Evolutionary conservation across 306 rosid species (phyloP), one percentile per base, ranked within the genome.

Genomic region (Arachis hypogaea): DNA sequence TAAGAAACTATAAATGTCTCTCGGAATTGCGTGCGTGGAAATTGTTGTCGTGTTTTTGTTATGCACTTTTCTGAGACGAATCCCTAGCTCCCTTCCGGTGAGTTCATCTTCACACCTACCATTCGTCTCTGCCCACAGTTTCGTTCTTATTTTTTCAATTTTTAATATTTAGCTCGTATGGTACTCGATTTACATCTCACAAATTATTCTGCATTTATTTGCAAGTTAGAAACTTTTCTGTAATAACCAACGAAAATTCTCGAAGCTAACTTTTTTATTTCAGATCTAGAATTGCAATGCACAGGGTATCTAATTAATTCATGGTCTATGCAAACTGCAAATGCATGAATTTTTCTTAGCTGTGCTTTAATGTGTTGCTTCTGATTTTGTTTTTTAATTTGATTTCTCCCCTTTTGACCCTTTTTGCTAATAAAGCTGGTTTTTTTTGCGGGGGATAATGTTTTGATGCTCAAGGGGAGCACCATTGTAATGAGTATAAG

Each of bases 271-370:
- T 22, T 22, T 22, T 22, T 22, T 22, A 22, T 22, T 57, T 73
- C 69, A 66, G 78, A 69, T 73, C 76, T 59, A 45, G 52, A 68
- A 69, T 47, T 80, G 72, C 56, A 51, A 30, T 55, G 56, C 60
- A 36, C 44, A 38, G 0, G 29, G 38, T 33, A 33, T 33, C 58
- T n/a, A 50, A 14, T 3, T 64, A 9, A 40, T 62, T 45, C 11
- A n/a, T n/a, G 51, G 18, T 52, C 36, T 62, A 12, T 66, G 9
- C 29, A 52, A n/a, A 52, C 55, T 66, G 9, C 29, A 52, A 4
- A 52, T 54, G 45, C 38, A 10, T 41, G 38, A n/a, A 36, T 59
- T 49, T 81, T 50, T 36, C 46, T 5, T 9, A 5, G 51, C 59
- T 64, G 7, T 52, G 56, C 54, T 52, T 59, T 28, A 71, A 71